These are phyloP conservation scores for Cryptococcus amylolentus DNA, from an alignment of 1,284 basidiomycete genomes.

Conservation along the genomic window DNA sequence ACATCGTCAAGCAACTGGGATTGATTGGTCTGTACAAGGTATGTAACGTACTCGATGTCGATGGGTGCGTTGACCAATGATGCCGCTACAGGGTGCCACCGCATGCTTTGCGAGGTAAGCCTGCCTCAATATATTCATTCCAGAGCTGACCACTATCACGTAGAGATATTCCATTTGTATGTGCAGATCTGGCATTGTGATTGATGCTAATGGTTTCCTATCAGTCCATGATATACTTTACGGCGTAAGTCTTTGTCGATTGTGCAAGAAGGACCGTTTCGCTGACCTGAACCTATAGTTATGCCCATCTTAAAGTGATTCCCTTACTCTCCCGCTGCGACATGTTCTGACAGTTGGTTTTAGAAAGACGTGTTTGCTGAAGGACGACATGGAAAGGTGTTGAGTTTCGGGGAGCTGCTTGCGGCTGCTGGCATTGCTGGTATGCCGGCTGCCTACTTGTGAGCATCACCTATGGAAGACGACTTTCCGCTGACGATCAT, in stretches of 20 bases:
- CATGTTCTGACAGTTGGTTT: constrained; percentile 53
- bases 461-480: constrained; percentile 2
- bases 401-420: constrained; percentile 87
- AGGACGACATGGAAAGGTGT: constrained; percentile 89
- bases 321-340: not conserved
- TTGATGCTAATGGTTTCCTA: not conserved
- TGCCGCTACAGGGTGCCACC: constrained; percentile 26
- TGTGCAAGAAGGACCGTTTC: not conserved
- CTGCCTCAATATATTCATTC: constrained; percentile 49
- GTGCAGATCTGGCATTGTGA: constrained; percentile 20
- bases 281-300: constrained; percentile 15
- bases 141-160: not conserved
- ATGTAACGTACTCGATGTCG: not conserved
- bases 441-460: constrained; percentile 66
- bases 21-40: constrained; percentile 87
- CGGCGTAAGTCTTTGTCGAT: constrained; percentile 34
- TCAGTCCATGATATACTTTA: constrained; percentile 54
- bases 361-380: constrained; percentile 94
- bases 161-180: constrained; percentile 78
- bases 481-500: not conserved
- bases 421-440: constrained; percentile 58
- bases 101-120: constrained; percentile 40
- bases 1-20: constrained; percentile 90
- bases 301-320: constrained; percentile 48
- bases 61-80: not conserved